These are phyloP conservation scores for Cydonia oblonga DNA, from an alignment of 331 rosid genomes.

Conservation along the genomic window DNA sequence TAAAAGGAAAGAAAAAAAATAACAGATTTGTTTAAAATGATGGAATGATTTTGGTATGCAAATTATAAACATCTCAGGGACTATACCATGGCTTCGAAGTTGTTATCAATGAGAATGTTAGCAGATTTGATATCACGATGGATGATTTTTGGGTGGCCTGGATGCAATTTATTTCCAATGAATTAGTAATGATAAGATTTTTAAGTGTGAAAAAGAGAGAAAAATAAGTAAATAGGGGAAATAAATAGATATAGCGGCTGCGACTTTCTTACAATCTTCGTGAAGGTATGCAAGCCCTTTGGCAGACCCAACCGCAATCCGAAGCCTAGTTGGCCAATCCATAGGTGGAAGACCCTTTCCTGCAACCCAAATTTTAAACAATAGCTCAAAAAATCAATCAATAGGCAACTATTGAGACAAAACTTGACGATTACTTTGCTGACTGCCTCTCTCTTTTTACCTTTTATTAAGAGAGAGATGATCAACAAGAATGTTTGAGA, in stretches of 20 bases:
- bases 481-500: background rate
- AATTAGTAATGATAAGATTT: background rate
- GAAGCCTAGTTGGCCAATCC: conserved; percentile 67
- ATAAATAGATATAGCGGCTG: background rate
- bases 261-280: conserved; percentile 58
- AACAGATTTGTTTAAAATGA: background rate
- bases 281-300: conserved; percentile 89
- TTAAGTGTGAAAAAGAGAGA: too few relatives aligned
- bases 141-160: conserved; percentile 81
- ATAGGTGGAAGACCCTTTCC: conserved; percentile 55
- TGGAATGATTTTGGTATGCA: background rate
- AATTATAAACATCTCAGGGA: background rate
- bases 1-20: background rate
- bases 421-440: background rate
- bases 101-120: conserved; percentile 65
- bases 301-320: conserved; percentile 66
- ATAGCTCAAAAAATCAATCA: background rate
- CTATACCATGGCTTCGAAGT: conserved; percentile 79
- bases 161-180: background rate
- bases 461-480: background rate
- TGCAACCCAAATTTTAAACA: conserved; percentile 8
- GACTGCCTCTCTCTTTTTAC: background rate
- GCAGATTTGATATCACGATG: conserved; percentile 87
- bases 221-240: too few relatives aligned
- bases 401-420: background rate